A percentile compares a stretch with the other conserved stretches of the same genome.
Conservation (phyloP, 2,329 filamentous ascomycete species). For the Aspergillus uvarum region DNA sequence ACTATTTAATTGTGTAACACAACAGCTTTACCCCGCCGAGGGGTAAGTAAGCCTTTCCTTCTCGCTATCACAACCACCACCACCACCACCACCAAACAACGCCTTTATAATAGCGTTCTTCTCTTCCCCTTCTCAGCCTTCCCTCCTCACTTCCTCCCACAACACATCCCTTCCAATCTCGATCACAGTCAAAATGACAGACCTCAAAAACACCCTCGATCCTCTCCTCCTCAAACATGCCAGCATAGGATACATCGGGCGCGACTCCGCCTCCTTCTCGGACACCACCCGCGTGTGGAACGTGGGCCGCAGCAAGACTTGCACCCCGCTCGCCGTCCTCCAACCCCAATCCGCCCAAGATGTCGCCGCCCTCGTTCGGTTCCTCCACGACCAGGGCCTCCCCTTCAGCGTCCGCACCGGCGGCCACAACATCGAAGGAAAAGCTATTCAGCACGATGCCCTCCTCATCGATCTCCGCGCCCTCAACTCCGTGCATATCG, state of each 20-base stretch:
- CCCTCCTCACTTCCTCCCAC: too few species aligned
- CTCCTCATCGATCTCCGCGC: constrained; percentile 19
- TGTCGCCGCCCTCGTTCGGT: constrained; percentile 11
- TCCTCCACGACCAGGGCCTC: constrained; percentile 2
- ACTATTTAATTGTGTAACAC: too few species aligned
- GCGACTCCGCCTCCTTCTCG: constrained; percentile 7
- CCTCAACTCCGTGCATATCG: constrained; percentile 11
- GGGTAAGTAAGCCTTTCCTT: too few species aligned
- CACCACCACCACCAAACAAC: too few species aligned
- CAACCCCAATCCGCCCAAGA: constrained; percentile 13
- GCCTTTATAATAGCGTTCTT: too few species aligned
- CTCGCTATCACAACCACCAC: too few species aligned
- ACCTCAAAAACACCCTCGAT: too few species aligned
- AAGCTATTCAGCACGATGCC: constrained; percentile 3
- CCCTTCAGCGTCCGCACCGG: constrained; percentile 20
- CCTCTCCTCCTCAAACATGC: too few species aligned
- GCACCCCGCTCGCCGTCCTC: constrained; percentile 11
- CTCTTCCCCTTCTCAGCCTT: too few species aligned
- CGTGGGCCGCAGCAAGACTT: not conserved
- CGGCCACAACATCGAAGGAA: constrained; percentile 21
- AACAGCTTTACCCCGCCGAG: too few species aligned
- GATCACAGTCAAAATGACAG: too few species aligned
- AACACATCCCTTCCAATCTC: too few species aligned
- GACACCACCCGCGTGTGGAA: constrained; percentile 6
- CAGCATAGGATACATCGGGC: not conserved